These are phyloP conservation scores for Bolboschoenus planiculmis DNA, from an alignment of 176 grass and related monocot species.

Conservation along the genomic window DNA sequence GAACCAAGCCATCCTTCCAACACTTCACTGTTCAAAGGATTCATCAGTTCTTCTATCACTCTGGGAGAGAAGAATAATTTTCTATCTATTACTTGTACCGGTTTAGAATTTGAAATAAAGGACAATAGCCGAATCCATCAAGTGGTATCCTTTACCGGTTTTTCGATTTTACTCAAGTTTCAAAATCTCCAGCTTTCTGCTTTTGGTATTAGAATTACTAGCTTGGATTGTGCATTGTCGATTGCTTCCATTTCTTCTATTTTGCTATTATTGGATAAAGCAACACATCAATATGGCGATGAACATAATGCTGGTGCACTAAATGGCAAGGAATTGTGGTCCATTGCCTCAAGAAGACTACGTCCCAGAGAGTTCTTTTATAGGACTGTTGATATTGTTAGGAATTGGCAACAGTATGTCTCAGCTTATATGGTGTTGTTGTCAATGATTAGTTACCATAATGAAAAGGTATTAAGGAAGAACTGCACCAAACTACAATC, in stretches of 20 bases:
- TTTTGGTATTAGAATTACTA: slow-evolving; percentile 49
- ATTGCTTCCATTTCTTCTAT: slow-evolving; percentile 39
- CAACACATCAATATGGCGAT: slow-evolving; percentile 37
- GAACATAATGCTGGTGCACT: slow-evolving; percentile 19
- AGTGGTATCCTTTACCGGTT: slow-evolving; percentile 40
- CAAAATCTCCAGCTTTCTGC: slow-evolving; percentile 39
- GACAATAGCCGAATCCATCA: slow-evolving; percentile 41
- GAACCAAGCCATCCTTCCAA: slow-evolving; percentile 43
- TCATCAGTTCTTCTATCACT: slow-evolving; percentile 38
- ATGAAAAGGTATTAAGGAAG: slow-evolving; percentile 32
- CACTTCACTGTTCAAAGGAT: slow-evolving; percentile 56
- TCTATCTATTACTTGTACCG: slow-evolving; percentile 39
- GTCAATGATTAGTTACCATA: slow-evolving; percentile 53
- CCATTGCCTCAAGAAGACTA: slow-evolving; percentile 34
- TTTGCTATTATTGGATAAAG: slow-evolving; percentile 51
- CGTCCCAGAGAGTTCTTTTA: slow-evolving; percentile 35
- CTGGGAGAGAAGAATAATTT: slow-evolving; percentile 39
- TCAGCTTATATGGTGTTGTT: slow-evolving; percentile 55
- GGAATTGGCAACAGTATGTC: slow-evolving; percentile 52
- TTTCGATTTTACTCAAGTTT: slow-evolving; percentile 38
- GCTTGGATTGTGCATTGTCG: slow-evolving; percentile 31
- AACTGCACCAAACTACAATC: slow-evolving; percentile 34
- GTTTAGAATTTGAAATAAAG: slow-evolving; percentile 53
- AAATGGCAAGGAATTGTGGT: slow-evolving; percentile 65
- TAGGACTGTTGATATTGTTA: slow-evolving; percentile 37